Evolutionary conservation across 306 rosid species (phyloP).

Genomic region (Corylus americana): DNA sequence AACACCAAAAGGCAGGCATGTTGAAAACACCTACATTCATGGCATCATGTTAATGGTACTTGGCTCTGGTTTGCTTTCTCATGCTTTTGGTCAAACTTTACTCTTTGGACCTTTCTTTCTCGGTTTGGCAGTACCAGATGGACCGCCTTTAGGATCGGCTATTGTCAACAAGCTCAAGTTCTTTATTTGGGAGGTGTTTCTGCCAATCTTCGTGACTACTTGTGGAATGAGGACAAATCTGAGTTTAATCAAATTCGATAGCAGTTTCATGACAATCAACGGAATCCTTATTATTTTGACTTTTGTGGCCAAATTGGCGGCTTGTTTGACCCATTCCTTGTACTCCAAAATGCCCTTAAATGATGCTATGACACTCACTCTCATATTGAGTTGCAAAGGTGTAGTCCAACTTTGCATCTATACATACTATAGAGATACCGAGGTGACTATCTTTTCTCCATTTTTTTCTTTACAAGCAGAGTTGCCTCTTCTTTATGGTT

Average conservation of each 20-base stretch:
- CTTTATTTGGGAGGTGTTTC: constrained; percentile 35
- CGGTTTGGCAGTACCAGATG: constrained; percentile 65
- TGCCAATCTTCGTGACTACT: constrained; percentile 57
- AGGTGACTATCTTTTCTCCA: constrained; percentile 13
- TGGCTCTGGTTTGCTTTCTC: constrained; percentile 18
- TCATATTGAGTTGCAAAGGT: constrained; percentile 62
- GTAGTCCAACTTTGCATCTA: constrained; percentile 41
- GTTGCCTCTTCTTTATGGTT: not conserved
- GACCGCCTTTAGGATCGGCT: constrained; percentile 65
- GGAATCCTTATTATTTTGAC: not conserved
- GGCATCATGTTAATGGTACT: constrained; percentile 32
- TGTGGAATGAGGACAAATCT: constrained; percentile 46
- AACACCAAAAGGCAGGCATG: constrained; percentile 59
- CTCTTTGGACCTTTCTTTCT: constrained; percentile 51
- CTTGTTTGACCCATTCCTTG: constrained; percentile 26
- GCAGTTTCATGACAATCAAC: not conserved
- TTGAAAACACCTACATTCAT: constrained; percentile 31
- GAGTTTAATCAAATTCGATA: not conserved
- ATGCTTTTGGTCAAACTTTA: constrained; percentile 26
- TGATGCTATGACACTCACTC: constrained; percentile 48
- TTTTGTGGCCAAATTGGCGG: constrained; percentile 19
- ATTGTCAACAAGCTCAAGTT: constrained; percentile 45
- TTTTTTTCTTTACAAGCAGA: not conserved
- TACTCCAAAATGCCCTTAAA: constrained; percentile 39
- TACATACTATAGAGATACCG: constrained; percentile 7